Evolutionary conservation across 345 rosid genomes (phyloP), one percentile per base, ranked within the genome.

Genomic region (Syzygium grande): DNA sequence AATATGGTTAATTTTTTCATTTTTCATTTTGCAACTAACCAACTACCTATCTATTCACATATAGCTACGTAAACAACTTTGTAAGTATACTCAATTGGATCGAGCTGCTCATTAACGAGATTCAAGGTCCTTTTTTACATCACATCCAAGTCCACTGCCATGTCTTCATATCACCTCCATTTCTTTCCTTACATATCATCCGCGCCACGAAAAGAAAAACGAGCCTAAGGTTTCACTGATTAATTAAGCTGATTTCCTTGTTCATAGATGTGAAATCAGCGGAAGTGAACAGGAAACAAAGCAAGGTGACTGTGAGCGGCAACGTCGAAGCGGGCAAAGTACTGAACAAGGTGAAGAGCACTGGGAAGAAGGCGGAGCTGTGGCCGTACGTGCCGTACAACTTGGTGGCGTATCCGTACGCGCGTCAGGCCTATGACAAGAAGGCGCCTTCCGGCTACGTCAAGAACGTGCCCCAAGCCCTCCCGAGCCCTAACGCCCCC

Each of bases 351-450:
- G 92, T 92, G 89, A 89, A 27, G 68, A 85, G 90, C 78, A 92
- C 93, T 14, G 94, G 94, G 51, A 92, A 92, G 84, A 93, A 91
- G 88, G 94, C 95, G 2, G 94, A 93, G 84, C 85, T 93, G 13
- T 92, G 95, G 95, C 95, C 95, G 1, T 93, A 93, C 56, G 92
- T 93, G 7, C 92, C 92, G 0, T 89, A 89, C 88, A 90, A 92
- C 87, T 52, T 93, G 55, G 95, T 93, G 63, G 91, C 94, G 1
- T 92, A 92, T 41, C 95, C 95, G 1, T 93, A 92, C 25, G 93
- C 85, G 11, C 91, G 91, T 51, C 90, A 89, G 58, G 92, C 93
- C 68, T 93, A 93, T 79, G 95, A 93, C 88, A 93, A 92, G 91
- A 93, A 88, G 52, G 95, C 95, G 5, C 95, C 95, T 3, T 29